phyloP scores from a whole-genome alignment of 805 yeast species.

The Grigorovia yakushimaensis region DNA sequence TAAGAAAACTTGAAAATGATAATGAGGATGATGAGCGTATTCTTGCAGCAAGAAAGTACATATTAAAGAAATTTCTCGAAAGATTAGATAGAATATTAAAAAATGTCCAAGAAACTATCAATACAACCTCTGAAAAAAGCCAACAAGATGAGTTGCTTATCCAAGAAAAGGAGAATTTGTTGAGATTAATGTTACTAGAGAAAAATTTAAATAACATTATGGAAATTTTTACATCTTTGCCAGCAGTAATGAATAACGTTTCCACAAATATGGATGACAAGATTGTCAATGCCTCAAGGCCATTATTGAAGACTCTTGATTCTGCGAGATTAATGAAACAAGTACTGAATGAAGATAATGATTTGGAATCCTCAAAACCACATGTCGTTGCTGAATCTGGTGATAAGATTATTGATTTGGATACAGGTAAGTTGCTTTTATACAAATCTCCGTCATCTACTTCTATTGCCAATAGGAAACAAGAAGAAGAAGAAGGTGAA shows the following conservation, averaged over 20 bases:
- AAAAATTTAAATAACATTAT: slow-evolving; percentile 52
- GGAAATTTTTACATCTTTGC: slow-evolving; percentile 28
- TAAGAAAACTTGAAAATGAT: slow-evolving; percentile 29
- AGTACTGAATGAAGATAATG: slow-evolving; percentile 42
- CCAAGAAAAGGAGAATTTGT: slow-evolving; percentile 66
- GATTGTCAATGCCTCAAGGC: slow-evolving; percentile 3
- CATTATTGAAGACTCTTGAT: slow-evolving; percentile 16
- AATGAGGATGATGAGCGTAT: neutral
- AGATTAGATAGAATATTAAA: slow-evolving; percentile 30
- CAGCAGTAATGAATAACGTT: slow-evolving; percentile 9
- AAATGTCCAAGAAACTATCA: slow-evolving; percentile 41
- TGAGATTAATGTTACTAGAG: slow-evolving; percentile 60
- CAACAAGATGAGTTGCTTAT: slow-evolving; percentile 42
- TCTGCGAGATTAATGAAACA: slow-evolving; percentile 9
- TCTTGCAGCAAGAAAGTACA: slow-evolving; percentile 22
- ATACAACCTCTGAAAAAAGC: slow-evolving; percentile 49
- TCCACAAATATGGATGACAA: slow-evolving; percentile 3
- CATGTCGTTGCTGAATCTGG: neutral
- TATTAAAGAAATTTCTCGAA: slow-evolving; percentile 33
- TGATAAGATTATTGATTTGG: slow-evolving; percentile 1
- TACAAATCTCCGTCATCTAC: slow-evolving; percentile 51
- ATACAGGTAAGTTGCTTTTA: slow-evolving; percentile 53
- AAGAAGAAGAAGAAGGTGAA: slow-evolving; percentile 89
- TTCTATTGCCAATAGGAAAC: slow-evolving; percentile 57
- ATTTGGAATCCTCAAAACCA: slow-evolving; percentile 38